Conservation (phyloP, 2,329 filamentous ascomycete genomes). For the Triangularia setosa region DNA sequence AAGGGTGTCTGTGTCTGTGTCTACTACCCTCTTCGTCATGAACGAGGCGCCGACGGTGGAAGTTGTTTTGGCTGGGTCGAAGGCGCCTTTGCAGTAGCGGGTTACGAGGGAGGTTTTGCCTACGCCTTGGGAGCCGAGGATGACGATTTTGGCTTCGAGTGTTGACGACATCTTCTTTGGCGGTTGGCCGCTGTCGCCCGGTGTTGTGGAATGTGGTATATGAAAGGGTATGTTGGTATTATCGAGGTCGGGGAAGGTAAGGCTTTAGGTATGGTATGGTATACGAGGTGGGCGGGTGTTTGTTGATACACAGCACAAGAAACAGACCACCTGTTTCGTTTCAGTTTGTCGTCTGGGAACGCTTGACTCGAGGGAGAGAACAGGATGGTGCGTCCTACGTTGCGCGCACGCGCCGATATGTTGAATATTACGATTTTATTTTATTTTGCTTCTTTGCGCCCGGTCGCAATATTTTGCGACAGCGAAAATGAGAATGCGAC, state of each 20-base stretch:
- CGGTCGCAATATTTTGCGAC: not conserved
- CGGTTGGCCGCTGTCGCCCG: not conserved
- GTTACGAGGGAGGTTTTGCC: slow-evolving; percentile 76
- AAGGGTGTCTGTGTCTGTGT: slow-evolving; percentile 78
- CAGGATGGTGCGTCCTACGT: not conserved
- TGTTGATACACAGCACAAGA: not conserved
- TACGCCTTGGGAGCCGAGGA: slow-evolving; percentile 74
- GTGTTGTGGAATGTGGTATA: not conserved
- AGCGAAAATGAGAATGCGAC: not conserved
- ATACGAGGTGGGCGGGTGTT: not conserved
- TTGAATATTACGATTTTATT: not conserved
- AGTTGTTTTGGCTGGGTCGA: slow-evolving; percentile 59
- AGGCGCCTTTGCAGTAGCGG: slow-evolving; percentile 70
- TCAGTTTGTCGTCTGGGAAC: not conserved
- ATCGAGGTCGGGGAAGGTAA: not conserved
- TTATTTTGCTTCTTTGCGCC: not conserved
- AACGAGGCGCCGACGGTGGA: slow-evolving; percentile 80
- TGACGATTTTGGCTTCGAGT: slow-evolving; percentile 77
- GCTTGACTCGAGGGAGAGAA: not conserved
- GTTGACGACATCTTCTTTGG: slow-evolving; percentile 37
- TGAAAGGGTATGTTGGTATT: not conserved
- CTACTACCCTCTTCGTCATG: slow-evolving; percentile 73
- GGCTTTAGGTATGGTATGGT: not conserved
- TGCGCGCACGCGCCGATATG: not conserved
- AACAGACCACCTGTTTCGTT: not conserved